Evolutionary conservation across 169 alveolate genomes (phyloP).

Genomic region (Cryptosporidium xiaoi): DNA sequence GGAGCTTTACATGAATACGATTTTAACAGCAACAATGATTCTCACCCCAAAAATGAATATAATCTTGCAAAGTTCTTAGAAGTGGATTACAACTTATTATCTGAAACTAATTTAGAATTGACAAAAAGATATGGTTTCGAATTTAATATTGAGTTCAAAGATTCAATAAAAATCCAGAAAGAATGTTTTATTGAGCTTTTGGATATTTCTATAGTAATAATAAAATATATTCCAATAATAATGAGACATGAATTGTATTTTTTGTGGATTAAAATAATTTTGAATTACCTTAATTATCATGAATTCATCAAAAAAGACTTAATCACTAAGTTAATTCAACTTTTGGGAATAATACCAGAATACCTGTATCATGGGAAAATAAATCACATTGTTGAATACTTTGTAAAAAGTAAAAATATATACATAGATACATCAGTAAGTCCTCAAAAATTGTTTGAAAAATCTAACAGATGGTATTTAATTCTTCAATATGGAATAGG

Average conservation of each 20-base stretch:
- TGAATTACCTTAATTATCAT: slow-evolving; percentile 14
- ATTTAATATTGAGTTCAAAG: background rate
- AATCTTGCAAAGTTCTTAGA: background rate
- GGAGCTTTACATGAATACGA: background rate
- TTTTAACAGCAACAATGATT: background rate
- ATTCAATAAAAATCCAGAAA: slow-evolving; percentile 15
- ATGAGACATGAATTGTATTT: slow-evolving; percentile 19
- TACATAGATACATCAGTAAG: background rate
- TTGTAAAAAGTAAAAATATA: background rate
- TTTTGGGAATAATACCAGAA: slow-evolving; percentile 66
- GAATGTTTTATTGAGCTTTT: slow-evolving; percentile 14
- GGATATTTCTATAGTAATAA: slow-evolving; percentile 38
- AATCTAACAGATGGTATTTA: slow-evolving; percentile 26
- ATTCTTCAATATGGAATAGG: slow-evolving; percentile 43
- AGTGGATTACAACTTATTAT: too few species aligned
- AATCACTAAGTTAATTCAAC: slow-evolving; percentile 1
- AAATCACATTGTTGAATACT: background rate
- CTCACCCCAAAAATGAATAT: background rate
- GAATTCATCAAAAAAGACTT: slow-evolving; percentile 6
- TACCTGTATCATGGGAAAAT: slow-evolving; percentile 1
- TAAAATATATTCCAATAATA: slow-evolving; percentile 36
- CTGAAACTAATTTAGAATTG: too few species aligned
- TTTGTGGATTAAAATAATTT: background rate
- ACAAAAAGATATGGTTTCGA: slow-evolving; percentile 33
- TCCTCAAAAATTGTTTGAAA: background rate